phyloP scores from a whole-genome alignment of 2,329 filamentous ascomycete species.

The Penicillium sp. region DNA sequence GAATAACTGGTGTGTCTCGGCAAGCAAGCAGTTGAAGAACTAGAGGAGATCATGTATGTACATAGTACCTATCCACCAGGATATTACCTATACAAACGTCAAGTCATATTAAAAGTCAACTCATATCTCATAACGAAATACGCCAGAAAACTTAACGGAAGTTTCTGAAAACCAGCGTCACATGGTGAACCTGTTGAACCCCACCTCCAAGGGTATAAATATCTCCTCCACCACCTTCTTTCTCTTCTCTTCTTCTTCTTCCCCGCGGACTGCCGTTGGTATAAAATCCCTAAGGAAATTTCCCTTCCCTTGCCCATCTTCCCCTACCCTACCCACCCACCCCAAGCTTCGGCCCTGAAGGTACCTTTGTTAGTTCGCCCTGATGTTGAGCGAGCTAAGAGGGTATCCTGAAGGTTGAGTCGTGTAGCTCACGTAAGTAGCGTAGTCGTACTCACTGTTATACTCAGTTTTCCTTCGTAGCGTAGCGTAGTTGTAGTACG shows the following conservation, averaged over 20 bases:
- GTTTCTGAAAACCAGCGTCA: not conserved
- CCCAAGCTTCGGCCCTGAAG: too few species aligned
- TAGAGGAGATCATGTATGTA: slow-evolving; percentile 11
- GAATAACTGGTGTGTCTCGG: slow-evolving; percentile 62
- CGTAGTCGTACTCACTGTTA: too few species aligned
- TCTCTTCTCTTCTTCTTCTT: not conserved
- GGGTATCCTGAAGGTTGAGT: too few species aligned
- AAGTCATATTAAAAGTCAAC: not conserved
- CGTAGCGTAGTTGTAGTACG: too few species aligned
- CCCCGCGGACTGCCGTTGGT: not conserved
- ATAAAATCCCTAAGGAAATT: not conserved
- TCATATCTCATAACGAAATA: not conserved
- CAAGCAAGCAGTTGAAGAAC: slow-evolving; percentile 40
- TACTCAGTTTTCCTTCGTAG: too few species aligned
- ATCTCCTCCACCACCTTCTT: not conserved
- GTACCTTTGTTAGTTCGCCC: too few species aligned
- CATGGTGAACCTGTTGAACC: not conserved
- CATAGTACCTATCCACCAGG: not conserved
- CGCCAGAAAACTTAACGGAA: not conserved
- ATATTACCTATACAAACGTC: not conserved
- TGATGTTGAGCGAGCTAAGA: too few species aligned
- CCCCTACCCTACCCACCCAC: too few species aligned
- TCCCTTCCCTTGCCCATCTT: too few species aligned
- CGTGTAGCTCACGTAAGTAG: too few species aligned
- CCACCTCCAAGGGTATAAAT: not conserved